Evolutionary conservation across 192 early-diverging fungal species (phyloP).

Genomic region (Dissophora globulifera): DNA sequence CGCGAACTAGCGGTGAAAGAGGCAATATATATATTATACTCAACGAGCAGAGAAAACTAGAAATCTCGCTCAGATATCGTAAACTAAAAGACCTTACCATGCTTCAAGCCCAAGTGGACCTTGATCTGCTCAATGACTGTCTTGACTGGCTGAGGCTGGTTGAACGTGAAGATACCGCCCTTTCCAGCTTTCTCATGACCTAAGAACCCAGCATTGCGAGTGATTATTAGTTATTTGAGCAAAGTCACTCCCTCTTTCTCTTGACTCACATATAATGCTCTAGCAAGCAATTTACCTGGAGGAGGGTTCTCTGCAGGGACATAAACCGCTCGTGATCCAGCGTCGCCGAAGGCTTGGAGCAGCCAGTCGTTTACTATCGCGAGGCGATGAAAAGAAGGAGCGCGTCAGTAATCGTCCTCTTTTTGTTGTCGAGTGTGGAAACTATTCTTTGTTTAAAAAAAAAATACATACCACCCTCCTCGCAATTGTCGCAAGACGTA

Average conservation of each 20-base stretch:
- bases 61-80: no score
- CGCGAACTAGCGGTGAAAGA: no score
- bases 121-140: conserved; percentile 73
- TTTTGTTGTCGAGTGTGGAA: no score
- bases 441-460: no score
- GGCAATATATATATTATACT: no score
- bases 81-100: conserved; percentile 58
- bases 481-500: conserved; percentile 85
- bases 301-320: conserved; percentile 63
- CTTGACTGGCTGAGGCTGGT: conserved; percentile 60
- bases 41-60: no score
- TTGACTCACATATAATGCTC: no score
- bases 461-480: conserved; percentile 67
- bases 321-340: conserved; percentile 51
- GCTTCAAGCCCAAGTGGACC: conserved; percentile 67
- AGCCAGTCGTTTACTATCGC: conserved; percentile 91
- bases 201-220: conserved; percentile 3
- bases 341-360: conserved; percentile 67
- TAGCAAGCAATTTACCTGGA: conserved; percentile 40
- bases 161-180: conserved; percentile 72
- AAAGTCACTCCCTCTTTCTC: no score
- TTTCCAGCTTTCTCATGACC: conserved; percentile 67
- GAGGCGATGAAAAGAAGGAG: not conserved
- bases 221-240: no score
- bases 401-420: no score